Percentiles rank a stretch among this genome's conserved stretches.
Conservation (phyloP, 345 rosid species). For the Turnera subulata region DNA sequence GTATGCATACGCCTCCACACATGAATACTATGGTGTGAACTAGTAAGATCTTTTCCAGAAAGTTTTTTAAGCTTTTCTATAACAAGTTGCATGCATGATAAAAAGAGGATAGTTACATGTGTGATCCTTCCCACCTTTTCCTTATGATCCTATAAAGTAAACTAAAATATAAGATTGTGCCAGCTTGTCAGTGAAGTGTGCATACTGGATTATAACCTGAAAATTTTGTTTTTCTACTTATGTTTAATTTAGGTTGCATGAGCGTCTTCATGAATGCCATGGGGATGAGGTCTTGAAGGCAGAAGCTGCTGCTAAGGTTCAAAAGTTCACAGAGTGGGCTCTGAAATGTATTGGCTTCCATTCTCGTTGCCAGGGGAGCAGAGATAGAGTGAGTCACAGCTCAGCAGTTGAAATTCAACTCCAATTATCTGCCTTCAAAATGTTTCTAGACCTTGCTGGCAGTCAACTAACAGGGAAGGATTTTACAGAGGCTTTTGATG, state of each 20-base stretch:
- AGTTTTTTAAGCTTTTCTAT: too few species aligned
- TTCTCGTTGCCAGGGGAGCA: constrained; percentile 70
- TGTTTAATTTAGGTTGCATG: constrained; percentile 67
- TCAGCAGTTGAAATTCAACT: constrained; percentile 85
- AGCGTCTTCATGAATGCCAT: constrained; percentile 89
- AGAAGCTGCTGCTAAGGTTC: constrained; percentile 89
- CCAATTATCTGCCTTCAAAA: constrained; percentile 89
- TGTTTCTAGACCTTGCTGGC: constrained; percentile 82
- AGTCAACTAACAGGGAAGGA: constrained; percentile 90
- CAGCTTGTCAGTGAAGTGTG: background rate
- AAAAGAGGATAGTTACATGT: too few species aligned
- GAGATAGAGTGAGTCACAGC: constrained; percentile 56
- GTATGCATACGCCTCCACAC: too few species aligned
- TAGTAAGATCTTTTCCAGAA: too few species aligned
- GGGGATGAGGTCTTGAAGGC: constrained; percentile 91
- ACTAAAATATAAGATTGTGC: background rate
- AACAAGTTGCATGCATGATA: too few species aligned
- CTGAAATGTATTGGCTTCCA: constrained; percentile 87
- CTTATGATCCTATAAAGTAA: too few species aligned
- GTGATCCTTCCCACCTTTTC: too few species aligned
- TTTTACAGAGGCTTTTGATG: constrained; percentile 98
- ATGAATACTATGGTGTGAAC: too few species aligned
- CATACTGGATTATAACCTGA: constrained; percentile 4
- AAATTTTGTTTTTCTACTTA: constrained; percentile 15
- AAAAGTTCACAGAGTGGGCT: constrained; percentile 98